Evolutionary conservation across 371 early-diverging fungal species (phyloP).

Genomic region (Nematocida displodere): DNA sequence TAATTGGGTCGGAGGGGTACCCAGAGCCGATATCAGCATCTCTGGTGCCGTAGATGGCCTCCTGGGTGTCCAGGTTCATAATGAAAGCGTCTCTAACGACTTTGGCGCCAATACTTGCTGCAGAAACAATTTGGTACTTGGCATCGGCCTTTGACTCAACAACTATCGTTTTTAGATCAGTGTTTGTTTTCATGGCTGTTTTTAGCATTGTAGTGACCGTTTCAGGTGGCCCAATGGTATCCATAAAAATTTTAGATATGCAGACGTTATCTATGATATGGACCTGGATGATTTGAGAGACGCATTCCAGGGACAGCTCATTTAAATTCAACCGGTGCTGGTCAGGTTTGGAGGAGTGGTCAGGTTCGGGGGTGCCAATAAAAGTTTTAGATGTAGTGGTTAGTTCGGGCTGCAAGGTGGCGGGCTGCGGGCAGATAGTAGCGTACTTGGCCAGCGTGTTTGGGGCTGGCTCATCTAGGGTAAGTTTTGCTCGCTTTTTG

Average conservation of each 20-base stretch:
- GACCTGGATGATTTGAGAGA: slow-evolving; percentile 43
- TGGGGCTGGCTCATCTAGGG: background rate
- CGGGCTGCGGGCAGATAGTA: background rate
- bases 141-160: slow-evolving; percentile 92
- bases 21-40: slow-evolving; percentile 79
- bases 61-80: background rate
- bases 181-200: slow-evolving; percentile 69
- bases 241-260: slow-evolving; percentile 70
- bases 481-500: background rate
- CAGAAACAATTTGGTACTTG: slow-evolving; percentile 86
- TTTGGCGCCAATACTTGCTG: slow-evolving; percentile 95
- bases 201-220: slow-evolving; percentile 74
- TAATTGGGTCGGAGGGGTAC: slow-evolving; percentile 90
- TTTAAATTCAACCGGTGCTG: slow-evolving; percentile 72
- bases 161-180: slow-evolving; percentile 65
- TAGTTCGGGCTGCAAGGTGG: background rate
- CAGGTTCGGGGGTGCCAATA: background rate
- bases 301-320: slow-evolving; percentile 81
- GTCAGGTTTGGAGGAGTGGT: background rate
- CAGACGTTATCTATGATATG: background rate
- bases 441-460: background rate
- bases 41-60: slow-evolving; percentile 67
- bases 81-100: slow-evolving; percentile 80
- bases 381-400: background rate
- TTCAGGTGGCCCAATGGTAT: slow-evolving; percentile 86